Evolutionary conservation across 1,284 basidiomycete genomes (phyloP).

Genomic region (Austroboletus novae-zelandiae): DNA sequence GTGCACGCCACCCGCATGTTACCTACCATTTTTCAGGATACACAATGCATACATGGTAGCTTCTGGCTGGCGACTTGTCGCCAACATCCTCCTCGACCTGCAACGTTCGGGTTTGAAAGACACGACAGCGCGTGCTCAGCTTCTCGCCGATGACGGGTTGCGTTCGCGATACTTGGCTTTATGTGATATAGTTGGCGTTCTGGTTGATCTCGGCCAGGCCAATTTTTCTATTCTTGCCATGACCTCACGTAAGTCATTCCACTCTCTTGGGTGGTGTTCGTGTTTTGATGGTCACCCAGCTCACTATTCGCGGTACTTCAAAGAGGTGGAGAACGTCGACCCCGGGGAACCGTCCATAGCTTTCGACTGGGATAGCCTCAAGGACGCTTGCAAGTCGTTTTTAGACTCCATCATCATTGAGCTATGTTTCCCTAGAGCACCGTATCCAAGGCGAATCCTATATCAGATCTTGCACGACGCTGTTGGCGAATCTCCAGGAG

Average conservation of each 20-base stretch:
- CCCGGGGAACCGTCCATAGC: constrained; percentile 45
- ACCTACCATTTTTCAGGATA: constrained; percentile 43
- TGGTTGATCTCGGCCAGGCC: constrained; percentile 58
- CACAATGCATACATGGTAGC: constrained; percentile 78
- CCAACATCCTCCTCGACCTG: constrained; percentile 52
- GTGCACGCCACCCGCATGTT: background rate
- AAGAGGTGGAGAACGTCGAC: constrained; percentile 37
- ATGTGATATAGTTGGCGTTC: constrained; percentile 55
- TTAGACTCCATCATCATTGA: constrained; percentile 78
- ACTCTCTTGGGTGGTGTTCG: constrained; percentile 1
- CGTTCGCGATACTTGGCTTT: constrained; percentile 60
- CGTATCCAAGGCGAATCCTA: constrained; percentile 61
- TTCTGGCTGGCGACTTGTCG: constrained; percentile 69
- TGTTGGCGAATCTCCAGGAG: constrained; percentile 63
- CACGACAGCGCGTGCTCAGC: constrained; percentile 45
- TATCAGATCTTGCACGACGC: constrained; percentile 66
- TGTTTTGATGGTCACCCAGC: constrained; percentile 39
- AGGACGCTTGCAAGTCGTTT: constrained; percentile 66
- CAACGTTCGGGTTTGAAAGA: constrained; percentile 52
- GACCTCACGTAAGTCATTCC: constrained; percentile 52
- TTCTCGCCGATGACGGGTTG: constrained; percentile 49
- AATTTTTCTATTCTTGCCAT: constrained; percentile 65
- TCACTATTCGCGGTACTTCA: constrained; percentile 69
- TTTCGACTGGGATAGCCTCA: constrained; percentile 62
- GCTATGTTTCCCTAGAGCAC: constrained; percentile 65